Evolutionary conservation across 768 basidiomycete species (phyloP).

Genomic region (Pisolithus marmoratus): DNA sequence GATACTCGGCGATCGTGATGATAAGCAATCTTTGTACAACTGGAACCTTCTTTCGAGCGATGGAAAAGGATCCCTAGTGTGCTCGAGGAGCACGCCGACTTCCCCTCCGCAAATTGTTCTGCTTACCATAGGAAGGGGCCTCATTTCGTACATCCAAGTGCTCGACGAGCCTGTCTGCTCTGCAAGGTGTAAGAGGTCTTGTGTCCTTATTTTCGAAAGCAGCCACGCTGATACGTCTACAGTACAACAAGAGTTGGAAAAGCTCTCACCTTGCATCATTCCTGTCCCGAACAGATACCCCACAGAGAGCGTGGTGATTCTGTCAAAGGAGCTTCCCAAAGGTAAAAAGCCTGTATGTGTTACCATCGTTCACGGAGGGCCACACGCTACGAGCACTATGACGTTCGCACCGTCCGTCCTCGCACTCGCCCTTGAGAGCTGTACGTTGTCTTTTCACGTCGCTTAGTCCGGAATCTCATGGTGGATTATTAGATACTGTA

Average conservation of each 20-base stretch:
- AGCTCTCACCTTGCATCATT: conserved; percentile 39
- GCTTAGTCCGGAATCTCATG: background rate
- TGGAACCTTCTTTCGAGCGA: conserved; percentile 54
- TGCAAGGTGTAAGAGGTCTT: conserved; percentile 31
- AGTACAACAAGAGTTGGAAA: conserved; percentile 41
- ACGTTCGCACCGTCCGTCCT: conserved; percentile 40
- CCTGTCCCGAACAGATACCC: conserved; percentile 45
- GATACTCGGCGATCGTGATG: background rate
- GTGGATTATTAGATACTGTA: conserved; percentile 41
- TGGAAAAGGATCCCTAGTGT: conserved; percentile 37
- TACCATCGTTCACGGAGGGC: conserved; percentile 57
- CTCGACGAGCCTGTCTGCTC: conserved; percentile 40
- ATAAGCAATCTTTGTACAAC: conserved; percentile 30
- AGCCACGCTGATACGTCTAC: background rate
- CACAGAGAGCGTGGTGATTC: conserved; percentile 52
- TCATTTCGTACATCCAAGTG: conserved; percentile 28
- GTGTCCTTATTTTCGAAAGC: background rate
- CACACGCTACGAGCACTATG: conserved; percentile 45
- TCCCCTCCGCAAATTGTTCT: conserved; percentile 47
- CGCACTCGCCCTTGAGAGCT: conserved; percentile 54
- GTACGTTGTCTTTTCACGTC: conserved; percentile 32
- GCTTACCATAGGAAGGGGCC: conserved; percentile 30
- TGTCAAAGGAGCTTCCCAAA: conserved; percentile 17
- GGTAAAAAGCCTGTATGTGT: conserved; percentile 38
- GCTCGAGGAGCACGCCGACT: conserved; percentile 42